Percentiles rank a stretch among this genome's conserved stretches.
phyloP scores from a whole-genome alignment of 805 yeast species.

The Wickerhamiella australiensis region DNA sequence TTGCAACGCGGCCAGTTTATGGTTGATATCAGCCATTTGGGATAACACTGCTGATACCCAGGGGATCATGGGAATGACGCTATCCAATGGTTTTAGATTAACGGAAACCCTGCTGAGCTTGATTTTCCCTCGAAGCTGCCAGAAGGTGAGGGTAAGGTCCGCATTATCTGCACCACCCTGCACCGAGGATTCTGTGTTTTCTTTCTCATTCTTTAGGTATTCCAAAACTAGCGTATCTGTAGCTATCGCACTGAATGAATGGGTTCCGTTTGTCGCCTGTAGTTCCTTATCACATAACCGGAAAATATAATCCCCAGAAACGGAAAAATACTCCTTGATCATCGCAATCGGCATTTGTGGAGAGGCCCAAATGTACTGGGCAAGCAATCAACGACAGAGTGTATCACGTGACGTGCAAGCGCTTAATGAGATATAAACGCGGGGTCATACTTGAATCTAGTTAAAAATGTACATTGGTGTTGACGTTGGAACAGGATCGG shows the following conservation, averaged over 20 bases:
- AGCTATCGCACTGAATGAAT: background rate
- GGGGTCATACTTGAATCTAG: background rate
- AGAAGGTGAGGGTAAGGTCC: slow-evolving; percentile 4
- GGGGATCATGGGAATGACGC: background rate
- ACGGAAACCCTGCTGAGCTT: background rate
- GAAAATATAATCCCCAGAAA: background rate
- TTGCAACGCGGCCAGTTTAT: background rate
- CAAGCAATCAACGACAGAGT: background rate
- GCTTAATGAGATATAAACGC: background rate
- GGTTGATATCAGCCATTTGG: background rate
- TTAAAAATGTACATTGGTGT: slow-evolving; percentile 52
- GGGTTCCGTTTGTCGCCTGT: slow-evolving; percentile 1
- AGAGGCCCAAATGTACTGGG: background rate
- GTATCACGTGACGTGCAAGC: slow-evolving; percentile 2
- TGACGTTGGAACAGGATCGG: slow-evolving; percentile 97
- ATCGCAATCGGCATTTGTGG: background rate
- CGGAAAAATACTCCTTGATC: background rate
- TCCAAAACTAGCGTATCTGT: background rate
- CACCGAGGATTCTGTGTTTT: background rate
- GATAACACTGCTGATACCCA: background rate
- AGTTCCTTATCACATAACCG: background rate
- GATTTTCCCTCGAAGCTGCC: background rate
- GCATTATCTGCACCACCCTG: background rate
- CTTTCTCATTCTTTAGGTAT: background rate
- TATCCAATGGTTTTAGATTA: background rate